These are phyloP conservation scores for Colletotrichum theobromicola DNA, from an alignment of 2,329 filamentous ascomycete genomes.

Conservation along the genomic window DNA sequence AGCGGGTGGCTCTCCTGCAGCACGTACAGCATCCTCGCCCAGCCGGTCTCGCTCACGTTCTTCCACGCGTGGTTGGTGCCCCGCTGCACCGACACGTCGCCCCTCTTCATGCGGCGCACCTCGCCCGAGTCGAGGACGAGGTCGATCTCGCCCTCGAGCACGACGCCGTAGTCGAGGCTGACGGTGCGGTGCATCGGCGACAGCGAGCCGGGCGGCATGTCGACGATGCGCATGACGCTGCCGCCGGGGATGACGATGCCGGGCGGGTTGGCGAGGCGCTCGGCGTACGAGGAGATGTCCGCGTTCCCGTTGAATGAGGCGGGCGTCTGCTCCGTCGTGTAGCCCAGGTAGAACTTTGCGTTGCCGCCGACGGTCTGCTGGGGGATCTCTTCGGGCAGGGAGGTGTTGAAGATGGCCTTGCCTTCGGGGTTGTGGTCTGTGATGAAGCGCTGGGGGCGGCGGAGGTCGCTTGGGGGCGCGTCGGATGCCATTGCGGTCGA, in stretches of 20 bases:
- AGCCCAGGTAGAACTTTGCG: conserved; percentile 28
- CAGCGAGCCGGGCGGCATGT: conserved; percentile 45
- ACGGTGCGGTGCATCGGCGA: conserved; percentile 56
- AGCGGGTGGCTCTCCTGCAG: conserved; percentile 30
- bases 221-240: conserved; percentile 52
- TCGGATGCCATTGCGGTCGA: neutral
- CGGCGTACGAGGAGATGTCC: conserved; percentile 28
- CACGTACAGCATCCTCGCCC: conserved; percentile 49
- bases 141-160: conserved; percentile 59
- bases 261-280: conserved; percentile 25
- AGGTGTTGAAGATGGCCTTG: conserved; percentile 36
- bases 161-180: conserved; percentile 60
- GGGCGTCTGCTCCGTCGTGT: conserved; percentile 30
- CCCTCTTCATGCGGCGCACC: conserved; percentile 47
- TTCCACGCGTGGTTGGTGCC: conserved; percentile 61
- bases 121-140: conserved; percentile 58
- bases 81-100: conserved; percentile 61
- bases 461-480: neutral
- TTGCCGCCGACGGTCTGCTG: conserved; percentile 22
- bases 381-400: conserved; percentile 25
- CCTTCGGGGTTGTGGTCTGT: conserved; percentile 38
- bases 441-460: conserved; percentile 31
- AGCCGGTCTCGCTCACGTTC: conserved; percentile 47
- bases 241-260: conserved; percentile 38
- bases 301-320: conserved; percentile 20